Evolutionary conservation across 1,284 basidiomycete species (phyloP).

Genomic region (Phenoliferia sp.): DNA sequence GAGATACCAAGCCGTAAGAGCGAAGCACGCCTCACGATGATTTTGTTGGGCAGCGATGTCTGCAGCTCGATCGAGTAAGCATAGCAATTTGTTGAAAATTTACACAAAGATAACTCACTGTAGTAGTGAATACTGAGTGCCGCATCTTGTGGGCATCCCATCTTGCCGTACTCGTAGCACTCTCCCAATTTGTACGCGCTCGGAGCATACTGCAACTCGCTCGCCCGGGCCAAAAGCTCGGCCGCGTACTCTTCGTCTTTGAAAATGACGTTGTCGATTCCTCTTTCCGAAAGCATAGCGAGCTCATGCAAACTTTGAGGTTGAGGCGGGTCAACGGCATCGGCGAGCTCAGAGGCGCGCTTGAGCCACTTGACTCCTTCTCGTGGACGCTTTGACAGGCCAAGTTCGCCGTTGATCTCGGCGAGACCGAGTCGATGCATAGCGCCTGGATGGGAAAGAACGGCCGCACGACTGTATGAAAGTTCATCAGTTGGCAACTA

Average conservation of each 20-base stretch:
- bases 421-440: slow-evolving; percentile 95
- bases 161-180: slow-evolving; percentile 98
- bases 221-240: slow-evolving; percentile 88
- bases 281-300: slow-evolving; percentile 89
- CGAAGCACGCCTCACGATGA: slow-evolving; percentile 95
- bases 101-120: slow-evolving; percentile 52
- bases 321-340: slow-evolving; percentile 33
- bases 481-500: background rate
- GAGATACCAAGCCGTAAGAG: slow-evolving; percentile 97
- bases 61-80: slow-evolving; percentile 41
- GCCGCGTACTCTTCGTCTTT: slow-evolving; percentile 86
- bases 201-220: slow-evolving; percentile 92
- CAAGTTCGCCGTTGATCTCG: slow-evolving; percentile 92
- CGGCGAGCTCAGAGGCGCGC: slow-evolving; percentile 84
- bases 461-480: slow-evolving; percentile 69
- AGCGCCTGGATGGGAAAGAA: slow-evolving; percentile 84
- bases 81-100: background rate
- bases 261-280: slow-evolving; percentile 94
- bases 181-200: slow-evolving; percentile 94
- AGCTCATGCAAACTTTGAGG: slow-evolving; percentile 89
- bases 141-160: slow-evolving; percentile 96
- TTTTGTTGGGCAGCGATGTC: slow-evolving; percentile 96
- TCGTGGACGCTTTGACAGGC: slow-evolving; percentile 77
- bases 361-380: slow-evolving; percentile 99
- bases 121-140: slow-evolving; percentile 98